Evolutionary conservation across 31 red algal genomes (phyloP).

Genomic region (Odonthalia washingtoniensis): DNA sequence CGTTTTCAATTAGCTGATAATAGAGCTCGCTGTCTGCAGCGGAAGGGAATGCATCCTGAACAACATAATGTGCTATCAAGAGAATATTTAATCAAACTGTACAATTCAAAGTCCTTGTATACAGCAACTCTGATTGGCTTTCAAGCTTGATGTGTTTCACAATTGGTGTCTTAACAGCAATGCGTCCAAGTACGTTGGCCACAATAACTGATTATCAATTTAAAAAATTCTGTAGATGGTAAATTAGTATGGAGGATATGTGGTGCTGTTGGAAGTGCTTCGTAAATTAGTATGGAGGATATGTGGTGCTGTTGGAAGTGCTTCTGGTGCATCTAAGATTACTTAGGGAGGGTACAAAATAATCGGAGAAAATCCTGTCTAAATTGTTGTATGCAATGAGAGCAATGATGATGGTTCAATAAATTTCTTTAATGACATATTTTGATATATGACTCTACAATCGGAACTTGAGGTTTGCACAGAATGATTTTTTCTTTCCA

Average conservation of each 20-base stretch:
- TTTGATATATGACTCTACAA: not conserved
- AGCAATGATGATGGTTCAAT: not conserved
- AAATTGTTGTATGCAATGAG: slow-evolving; percentile 6
- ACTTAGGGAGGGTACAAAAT: not conserved
- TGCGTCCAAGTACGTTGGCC: not conserved
- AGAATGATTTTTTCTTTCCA: not conserved
- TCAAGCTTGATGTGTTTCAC: not conserved
- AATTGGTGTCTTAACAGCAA: not conserved
- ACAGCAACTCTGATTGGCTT: not conserved
- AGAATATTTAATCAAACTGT: not conserved
- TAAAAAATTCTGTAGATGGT: not conserved
- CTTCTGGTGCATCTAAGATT: not conserved
- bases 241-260: too few relatives aligned
- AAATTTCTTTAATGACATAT: slow-evolving; percentile 10
- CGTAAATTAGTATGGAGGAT: not conserved
- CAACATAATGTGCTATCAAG: not conserved
- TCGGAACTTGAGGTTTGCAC: not conserved
- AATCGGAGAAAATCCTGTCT: not conserved
- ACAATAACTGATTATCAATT: not conserved
- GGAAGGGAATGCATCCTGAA: too few relatives aligned
- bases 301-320: not conserved
- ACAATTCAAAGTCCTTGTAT: not conserved
- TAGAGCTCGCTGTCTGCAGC: not conserved
- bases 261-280: too few relatives aligned
- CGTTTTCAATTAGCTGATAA: not conserved